These are phyloP conservation scores for Arxiozyma slooffiae DNA, from an alignment of 1,139 yeast genomes.

Conservation along the genomic window DNA sequence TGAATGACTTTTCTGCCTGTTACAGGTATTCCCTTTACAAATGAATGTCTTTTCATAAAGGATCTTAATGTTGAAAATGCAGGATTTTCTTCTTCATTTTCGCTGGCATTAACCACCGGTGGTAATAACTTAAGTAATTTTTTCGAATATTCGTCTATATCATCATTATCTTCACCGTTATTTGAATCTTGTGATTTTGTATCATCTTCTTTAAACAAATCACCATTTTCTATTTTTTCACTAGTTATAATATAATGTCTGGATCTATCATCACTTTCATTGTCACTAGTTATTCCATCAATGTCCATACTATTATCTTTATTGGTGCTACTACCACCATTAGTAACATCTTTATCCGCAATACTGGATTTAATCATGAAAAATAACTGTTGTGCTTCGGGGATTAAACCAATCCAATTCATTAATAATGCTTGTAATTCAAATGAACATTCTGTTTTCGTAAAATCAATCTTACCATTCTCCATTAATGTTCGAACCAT, in stretches of 20 bases:
- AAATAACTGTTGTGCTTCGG: constrained; percentile 36
- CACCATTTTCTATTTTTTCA: not conserved
- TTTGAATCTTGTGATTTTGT: not conserved
- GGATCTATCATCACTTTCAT: constrained; percentile 2
- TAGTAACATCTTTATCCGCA: constrained; percentile 1
- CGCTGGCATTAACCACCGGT: constrained; percentile 7
- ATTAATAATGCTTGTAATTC: constrained; percentile 50
- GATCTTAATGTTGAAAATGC: constrained; percentile 19
- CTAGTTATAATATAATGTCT: not conserved
- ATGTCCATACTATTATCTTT: not conserved
- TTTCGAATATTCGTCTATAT: constrained; percentile 8
- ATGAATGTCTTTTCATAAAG: constrained; percentile 20
- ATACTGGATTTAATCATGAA: constrained; percentile 21
- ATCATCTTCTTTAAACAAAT: not conserved
- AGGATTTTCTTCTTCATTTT: constrained; percentile 13
- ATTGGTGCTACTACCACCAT: not conserved
- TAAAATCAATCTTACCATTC: constrained; percentile 38
- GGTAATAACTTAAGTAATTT: constrained; percentile 21
- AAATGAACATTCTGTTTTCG: constrained; percentile 40
- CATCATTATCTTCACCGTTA: not conserved
- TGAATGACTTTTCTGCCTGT: constrained; percentile 21
- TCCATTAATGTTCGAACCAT: constrained; percentile 46
- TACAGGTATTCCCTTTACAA: constrained; percentile 15
- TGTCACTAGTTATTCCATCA: not conserved
- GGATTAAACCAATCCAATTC: constrained; percentile 49